These are phyloP conservation scores for Halophytophthora polymorphica DNA, from an alignment of 352 stramenopile genomes.

Conservation along the genomic window DNA sequence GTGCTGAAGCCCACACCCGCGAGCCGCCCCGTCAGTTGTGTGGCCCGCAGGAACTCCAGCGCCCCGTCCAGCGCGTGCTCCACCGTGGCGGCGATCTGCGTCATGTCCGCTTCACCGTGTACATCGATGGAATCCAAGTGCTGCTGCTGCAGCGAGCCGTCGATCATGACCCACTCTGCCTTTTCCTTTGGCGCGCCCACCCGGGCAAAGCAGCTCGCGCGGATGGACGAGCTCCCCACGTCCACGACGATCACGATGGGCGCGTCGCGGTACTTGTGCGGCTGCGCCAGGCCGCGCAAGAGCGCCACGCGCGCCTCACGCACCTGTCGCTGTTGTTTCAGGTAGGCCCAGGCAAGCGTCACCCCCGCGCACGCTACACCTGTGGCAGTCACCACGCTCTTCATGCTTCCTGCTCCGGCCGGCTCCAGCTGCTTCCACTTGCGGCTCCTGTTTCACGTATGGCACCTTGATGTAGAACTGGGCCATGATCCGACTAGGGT, in stretches of 20 bases:
- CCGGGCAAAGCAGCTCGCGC: slow-evolving; percentile 84
- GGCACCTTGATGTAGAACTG: no score
- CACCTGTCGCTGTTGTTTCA: slow-evolving; percentile 21
- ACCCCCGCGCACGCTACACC: slow-evolving; percentile 20
- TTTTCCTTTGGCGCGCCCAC: slow-evolving; percentile 12
- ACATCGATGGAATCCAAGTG: slow-evolving; percentile 41
- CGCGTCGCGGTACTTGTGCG: slow-evolving; percentile 39
- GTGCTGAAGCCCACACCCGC: slow-evolving; percentile 88
- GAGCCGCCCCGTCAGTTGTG: slow-evolving; percentile 41
- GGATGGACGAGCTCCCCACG: slow-evolving; percentile 92
- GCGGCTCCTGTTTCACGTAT: no score
- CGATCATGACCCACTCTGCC: slow-evolving; percentile 58
- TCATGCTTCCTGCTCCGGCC: slow-evolving; percentile 18
- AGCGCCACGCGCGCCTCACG: slow-evolving; percentile 15
- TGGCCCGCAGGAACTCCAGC: slow-evolving; percentile 47
- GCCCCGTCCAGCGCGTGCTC: slow-evolving; percentile 49
- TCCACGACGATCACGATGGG: slow-evolving; percentile 83
- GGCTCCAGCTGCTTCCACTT: no score
- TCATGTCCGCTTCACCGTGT: slow-evolving; percentile 57
- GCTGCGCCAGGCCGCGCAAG: slow-evolving; percentile 26
- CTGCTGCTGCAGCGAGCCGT: slow-evolving; percentile 66
- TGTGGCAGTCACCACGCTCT: slow-evolving; percentile 23
- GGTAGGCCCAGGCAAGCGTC: slow-evolving; percentile 2
- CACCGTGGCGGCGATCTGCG: slow-evolving; percentile 37
- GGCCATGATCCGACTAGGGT: no score